These are phyloP conservation scores for Puccinia horiana DNA, from an alignment of 1,284 basidiomycete species.

Conservation along the genomic window DNA sequence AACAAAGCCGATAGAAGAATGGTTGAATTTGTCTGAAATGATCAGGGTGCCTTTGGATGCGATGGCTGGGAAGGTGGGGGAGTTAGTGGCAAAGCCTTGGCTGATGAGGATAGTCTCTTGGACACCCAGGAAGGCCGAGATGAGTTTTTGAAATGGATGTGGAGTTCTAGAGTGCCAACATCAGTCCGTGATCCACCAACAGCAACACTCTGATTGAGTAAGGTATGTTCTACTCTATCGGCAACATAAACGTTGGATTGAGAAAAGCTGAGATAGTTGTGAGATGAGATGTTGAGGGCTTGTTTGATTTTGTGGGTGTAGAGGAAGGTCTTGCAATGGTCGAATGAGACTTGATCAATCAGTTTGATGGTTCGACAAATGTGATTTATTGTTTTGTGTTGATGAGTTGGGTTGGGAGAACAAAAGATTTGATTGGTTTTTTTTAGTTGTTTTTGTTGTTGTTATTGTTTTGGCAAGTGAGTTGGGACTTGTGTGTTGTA, in stretches of 20 bases:
- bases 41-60: conserved; percentile 88
- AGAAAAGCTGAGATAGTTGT: conserved; percentile 99
- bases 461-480: no score
- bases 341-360: conserved; percentile 78
- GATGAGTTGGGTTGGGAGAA: conserved; percentile 7
- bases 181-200: conserved; percentile 77
- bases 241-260: conserved; percentile 90
- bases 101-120: conserved; percentile 87
- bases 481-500: no score
- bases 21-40: conserved; percentile 96
- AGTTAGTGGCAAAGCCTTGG: conserved; percentile 98
- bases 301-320: conserved; percentile 80
- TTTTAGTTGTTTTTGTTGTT: no score
- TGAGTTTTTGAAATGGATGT: conserved; percentile 75
- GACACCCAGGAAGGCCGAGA: conserved; percentile 85
- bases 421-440: no score
- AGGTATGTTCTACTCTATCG: conserved; percentile 74
- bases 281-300: conserved; percentile 92
- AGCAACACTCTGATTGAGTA: conserved; percentile 66
- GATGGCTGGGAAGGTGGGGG: conserved; percentile 88
- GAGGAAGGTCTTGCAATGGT: conserved; percentile 78
- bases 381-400: conserved; percentile 1
- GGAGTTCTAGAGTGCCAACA: conserved; percentile 80
- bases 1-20: conserved; percentile 91
- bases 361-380: conserved; percentile 77